Evolutionary conservation across 2,329 filamentous ascomycete species (phyloP).

Genomic region (Claviceps quebecensis): DNA sequence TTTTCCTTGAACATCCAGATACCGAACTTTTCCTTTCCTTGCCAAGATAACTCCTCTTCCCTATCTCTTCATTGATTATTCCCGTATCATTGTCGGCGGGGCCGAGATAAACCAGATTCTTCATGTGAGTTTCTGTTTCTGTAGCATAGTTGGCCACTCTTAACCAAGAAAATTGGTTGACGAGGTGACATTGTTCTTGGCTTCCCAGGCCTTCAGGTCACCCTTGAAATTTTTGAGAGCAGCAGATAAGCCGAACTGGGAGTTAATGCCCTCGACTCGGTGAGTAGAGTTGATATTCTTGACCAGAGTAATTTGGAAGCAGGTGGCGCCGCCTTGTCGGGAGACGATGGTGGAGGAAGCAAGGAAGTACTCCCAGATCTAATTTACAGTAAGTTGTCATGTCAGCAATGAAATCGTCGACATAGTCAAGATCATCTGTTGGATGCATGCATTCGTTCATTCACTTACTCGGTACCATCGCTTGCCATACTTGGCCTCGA

Average conservation of each 20-base stretch:
- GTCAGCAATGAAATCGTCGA: neutral
- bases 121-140: neutral
- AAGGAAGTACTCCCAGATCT: conserved; percentile 92
- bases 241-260: conserved; percentile 55
- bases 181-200: conserved; percentile 22
- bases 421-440: neutral
- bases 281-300: conserved; percentile 91
- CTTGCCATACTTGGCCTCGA: conserved; percentile 86
- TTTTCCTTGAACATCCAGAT: neutral
- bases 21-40: neutral
- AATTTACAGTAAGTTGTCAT: neutral
- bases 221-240: conserved; percentile 32
- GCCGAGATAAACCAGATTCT: neutral
- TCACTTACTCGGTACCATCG: conserved; percentile 83
- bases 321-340: conserved; percentile 72
- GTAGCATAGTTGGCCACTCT: neutral
- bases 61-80: neutral
- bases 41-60: neutral
- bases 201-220: conserved; percentile 20
- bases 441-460: neutral
- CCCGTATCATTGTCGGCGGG: neutral
- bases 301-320: conserved; percentile 77
- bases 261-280: conserved; percentile 60
- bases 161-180: conserved; percentile 17
- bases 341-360: conserved; percentile 75